Evolutionary conservation across 805 yeast species (phyloP), one percentile per base, ranked within the genome.

Genomic region (Saccharomycopsis fibuligera): DNA sequence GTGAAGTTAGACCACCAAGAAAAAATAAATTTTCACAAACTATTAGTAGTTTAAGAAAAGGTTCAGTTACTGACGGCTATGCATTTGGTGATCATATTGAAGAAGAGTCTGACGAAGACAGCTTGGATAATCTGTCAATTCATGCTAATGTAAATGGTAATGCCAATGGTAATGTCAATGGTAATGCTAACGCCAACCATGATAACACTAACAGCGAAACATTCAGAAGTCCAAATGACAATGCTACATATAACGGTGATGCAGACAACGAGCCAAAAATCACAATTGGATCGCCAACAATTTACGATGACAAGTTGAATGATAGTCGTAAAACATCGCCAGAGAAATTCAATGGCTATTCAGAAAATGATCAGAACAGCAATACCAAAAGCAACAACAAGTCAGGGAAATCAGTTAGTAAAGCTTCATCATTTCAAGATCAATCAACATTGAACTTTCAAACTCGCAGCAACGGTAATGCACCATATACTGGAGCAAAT

Each of bases 241-340:
- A 33, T 33, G n/a, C 6, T 16, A 9, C 37, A 6, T 33, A 9
- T 16, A 33, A 33, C 19, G 37, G 37, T 9, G n/a, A 33, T 33
- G 37, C 19, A 6, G 5, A 5, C 6, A 5, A 9, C 6, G 19
- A n/a, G 14, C 19, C 37, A 6, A 81, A 70, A 1, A 85, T 87
- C 57, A 89, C 70, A 14, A 90, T 48, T 12, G 96, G 96, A 61
- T 91, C 98, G 12, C 31, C 31, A 27, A 27, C 31, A 27, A 12
- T 27, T 27, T 27, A 27, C 12, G n/a, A 16, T 16, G 37, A 33
- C 6, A 10, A 12, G 9, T 12, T 33, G 19, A 17, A 33, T 9
- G 37, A 33, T 10, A 33, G 17, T n/a, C 19, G 37, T n/a, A n/a
- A n/a, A n/a, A n/a, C n/a, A n/a, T n/a, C n/a, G n/a, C n/a, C n/a